phyloP scores from a whole-genome alignment of 306 rosid genomes.

The Pterocarpus macrocarpus region DNA sequence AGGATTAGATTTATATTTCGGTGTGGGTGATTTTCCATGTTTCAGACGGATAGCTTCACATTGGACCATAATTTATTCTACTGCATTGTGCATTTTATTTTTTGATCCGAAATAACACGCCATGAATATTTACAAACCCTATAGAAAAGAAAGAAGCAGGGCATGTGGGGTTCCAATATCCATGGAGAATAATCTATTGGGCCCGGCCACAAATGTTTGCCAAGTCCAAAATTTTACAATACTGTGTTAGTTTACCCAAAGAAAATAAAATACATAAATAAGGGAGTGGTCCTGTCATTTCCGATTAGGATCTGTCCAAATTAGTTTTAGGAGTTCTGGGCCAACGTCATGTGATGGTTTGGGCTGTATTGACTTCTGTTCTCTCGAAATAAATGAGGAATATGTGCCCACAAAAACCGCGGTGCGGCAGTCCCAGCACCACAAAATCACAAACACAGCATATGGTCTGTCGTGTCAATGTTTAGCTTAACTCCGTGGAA shows the following conservation, averaged over 20 bases:
- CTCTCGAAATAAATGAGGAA: background rate
- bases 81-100: background rate
- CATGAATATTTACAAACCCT: too few relatives aligned
- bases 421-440: background rate
- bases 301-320: conserved; percentile 19
- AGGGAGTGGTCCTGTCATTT: conserved; percentile 2
- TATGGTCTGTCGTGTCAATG: background rate
- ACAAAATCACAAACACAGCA: background rate
- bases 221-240: background rate
- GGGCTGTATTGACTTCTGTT: background rate
- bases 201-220: conserved; percentile 13
- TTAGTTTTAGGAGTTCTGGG: conserved; percentile 17
- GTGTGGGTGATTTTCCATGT: background rate
- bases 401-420: background rate
- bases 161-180: conserved; percentile 22
- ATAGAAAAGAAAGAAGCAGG: background rate
- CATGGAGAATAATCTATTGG: conserved; percentile 1
- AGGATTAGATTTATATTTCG: too few relatives aligned
- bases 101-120: background rate
- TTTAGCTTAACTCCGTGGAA: background rate
- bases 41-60: background rate
- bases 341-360: conserved; percentile 15
- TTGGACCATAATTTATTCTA: conserved; percentile 23
- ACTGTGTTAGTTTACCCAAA: conserved; percentile 2
- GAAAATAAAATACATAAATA: background rate